Evolutionary conservation across 208 protist genomes (phyloP).

Genomic region (Acanthamoeba castellanii): DNA sequence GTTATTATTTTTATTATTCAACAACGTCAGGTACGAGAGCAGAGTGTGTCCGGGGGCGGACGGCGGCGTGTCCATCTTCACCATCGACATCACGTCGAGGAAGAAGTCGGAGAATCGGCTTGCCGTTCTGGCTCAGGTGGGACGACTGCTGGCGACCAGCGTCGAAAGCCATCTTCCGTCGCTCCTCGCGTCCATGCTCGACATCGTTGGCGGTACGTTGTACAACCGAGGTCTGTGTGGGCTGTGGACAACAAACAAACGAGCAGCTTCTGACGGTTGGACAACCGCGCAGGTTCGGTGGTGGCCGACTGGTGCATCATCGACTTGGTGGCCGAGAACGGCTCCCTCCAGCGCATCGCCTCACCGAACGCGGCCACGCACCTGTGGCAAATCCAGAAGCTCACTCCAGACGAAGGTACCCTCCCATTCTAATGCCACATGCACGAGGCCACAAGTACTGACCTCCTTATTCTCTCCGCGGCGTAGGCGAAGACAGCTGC

Average conservation of each 20-base stretch:
- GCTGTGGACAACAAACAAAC: background rate
- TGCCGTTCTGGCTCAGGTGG: background rate
- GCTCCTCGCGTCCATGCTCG: background rate
- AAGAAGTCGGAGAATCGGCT: background rate
- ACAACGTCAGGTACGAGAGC: slow-evolving; percentile 2
- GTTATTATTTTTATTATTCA: background rate
- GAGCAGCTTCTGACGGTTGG: background rate
- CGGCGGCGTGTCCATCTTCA: slow-evolving; percentile 15
- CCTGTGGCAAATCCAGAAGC: background rate
- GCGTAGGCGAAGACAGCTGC: background rate
- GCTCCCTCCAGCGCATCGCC: slow-evolving; percentile 5
- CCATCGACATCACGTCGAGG: slow-evolving; percentile 6
- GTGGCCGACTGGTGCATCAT: slow-evolving; percentile 59
- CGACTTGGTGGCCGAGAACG: slow-evolving; percentile 18
- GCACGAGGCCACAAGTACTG: too few relatives aligned
- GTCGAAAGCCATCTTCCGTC: slow-evolving; percentile 33
- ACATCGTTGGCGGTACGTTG: background rate
- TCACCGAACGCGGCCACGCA: background rate
- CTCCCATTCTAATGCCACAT: too few relatives aligned
- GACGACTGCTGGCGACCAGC: background rate
- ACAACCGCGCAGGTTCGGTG: background rate
- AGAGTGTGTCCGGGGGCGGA: background rate
- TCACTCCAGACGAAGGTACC: background rate
- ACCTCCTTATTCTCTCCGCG: background rate
- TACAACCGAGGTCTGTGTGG: background rate